A percentile compares a stretch with the other conserved stretches of the same genome.
These are phyloP conservation scores for Globisporangium irregulare DNA, from an alignment of 352 stramenopile species.

Conservation along the genomic window DNA sequence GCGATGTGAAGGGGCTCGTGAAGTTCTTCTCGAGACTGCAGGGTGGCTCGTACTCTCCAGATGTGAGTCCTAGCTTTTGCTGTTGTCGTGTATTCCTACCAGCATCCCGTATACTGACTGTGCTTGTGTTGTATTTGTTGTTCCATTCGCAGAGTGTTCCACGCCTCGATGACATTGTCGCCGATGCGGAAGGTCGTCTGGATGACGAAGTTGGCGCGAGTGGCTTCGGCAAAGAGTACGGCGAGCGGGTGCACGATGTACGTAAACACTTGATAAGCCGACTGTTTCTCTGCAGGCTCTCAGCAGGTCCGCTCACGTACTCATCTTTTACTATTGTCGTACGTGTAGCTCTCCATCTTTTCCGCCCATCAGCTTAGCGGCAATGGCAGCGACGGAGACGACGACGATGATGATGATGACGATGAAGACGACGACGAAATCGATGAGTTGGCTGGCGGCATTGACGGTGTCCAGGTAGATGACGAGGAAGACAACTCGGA, in stretches of 20 bases:
- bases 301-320: neutral
- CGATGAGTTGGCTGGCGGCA: slow-evolving; percentile 31
- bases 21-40: slow-evolving; percentile 94
- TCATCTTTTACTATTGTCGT: neutral
- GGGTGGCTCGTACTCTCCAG: slow-evolving; percentile 73
- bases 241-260: slow-evolving; percentile 66
- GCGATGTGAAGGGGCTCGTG: slow-evolving; percentile 95
- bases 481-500: slow-evolving; percentile 24
- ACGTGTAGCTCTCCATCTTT: slow-evolving; percentile 71
- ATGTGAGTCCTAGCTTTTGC: slow-evolving; percentile 47
- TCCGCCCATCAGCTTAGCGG: slow-evolving; percentile 55
- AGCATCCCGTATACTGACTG: slow-evolving; percentile 1
- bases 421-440: slow-evolving; percentile 35
- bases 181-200: slow-evolving; percentile 53
- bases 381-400: slow-evolving; percentile 34
- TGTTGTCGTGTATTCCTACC: slow-evolving; percentile 19
- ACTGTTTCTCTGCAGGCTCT: neutral
- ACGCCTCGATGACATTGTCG: slow-evolving; percentile 65
- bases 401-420: slow-evolving; percentile 45
- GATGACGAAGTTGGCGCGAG: slow-evolving; percentile 78
- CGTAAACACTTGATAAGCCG: slow-evolving; percentile 10
- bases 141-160: slow-evolving; percentile 35
- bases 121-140: slow-evolving; percentile 10
- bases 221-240: slow-evolving; percentile 77
- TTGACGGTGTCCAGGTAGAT: slow-evolving; percentile 34